phyloP scores from a whole-genome alignment of 768 basidiomycete species.

The Tubosaeta sp. region DNA sequence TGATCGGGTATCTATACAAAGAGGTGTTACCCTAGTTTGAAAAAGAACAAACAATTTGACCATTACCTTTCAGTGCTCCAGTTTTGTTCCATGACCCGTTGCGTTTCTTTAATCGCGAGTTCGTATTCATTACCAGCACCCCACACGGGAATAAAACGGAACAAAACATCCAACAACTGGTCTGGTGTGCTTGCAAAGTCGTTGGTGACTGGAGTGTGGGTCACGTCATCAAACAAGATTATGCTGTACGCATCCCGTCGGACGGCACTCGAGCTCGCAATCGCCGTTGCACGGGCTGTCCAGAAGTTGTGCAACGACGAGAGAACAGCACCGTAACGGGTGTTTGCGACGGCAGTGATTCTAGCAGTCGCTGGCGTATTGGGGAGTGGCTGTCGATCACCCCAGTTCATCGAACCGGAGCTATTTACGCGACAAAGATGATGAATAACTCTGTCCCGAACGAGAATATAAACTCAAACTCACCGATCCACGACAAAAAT shows the following conservation, averaged over 20 bases:
- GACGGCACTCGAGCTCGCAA: conserved; percentile 22
- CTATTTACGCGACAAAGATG: conserved; percentile 21
- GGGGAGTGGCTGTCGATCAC: conserved; percentile 42
- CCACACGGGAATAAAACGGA: conserved; percentile 24
- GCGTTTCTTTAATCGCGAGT: conserved; percentile 35
- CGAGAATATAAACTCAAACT: neutral
- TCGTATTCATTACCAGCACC: conserved; percentile 42
- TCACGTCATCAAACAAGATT: conserved; percentile 38
- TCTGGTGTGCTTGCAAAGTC: conserved; percentile 46
- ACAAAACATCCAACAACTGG: conserved; percentile 36
- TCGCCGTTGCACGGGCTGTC: conserved; percentile 12
- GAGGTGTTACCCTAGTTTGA: neutral
- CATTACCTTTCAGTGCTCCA: conserved; percentile 51
- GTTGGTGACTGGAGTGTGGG: conserved; percentile 33
- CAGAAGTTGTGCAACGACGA: conserved; percentile 55
- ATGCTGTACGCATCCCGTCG: conserved; percentile 56
- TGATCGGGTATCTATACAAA: conserved; percentile 17
- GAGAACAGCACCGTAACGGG: conserved; percentile 56
- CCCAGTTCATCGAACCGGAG: conserved; percentile 46
- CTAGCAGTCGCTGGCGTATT: conserved; percentile 37
- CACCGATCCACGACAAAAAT: conserved; percentile 54
- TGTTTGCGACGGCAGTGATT: conserved; percentile 36
- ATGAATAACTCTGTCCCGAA: neutral
- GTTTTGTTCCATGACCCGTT: conserved; percentile 37
- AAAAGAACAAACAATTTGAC: neutral